These are phyloP conservation scores for Cutaneotrichosporon cyanovorans DNA, from an alignment of 1,284 basidiomycete species.

Conservation along the genomic window DNA sequence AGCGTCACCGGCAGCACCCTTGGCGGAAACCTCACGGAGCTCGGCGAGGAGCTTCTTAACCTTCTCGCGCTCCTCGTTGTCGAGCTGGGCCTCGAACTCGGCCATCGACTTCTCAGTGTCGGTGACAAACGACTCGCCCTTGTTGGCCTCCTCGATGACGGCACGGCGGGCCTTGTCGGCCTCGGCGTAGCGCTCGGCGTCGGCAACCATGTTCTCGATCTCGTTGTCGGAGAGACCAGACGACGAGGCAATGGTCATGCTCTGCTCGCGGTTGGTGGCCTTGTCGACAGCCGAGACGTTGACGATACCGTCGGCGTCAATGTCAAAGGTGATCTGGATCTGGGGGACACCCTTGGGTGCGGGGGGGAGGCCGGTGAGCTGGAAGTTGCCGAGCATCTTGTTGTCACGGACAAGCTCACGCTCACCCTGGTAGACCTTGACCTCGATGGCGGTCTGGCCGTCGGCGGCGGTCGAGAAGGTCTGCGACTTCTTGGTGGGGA, in stretches of 20 bases:
- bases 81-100: conserved; percentile 97
- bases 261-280: conserved; percentile 95
- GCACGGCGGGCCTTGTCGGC: conserved; percentile 77
- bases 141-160: conserved; percentile 95
- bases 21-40: conserved; percentile 79
- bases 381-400: conserved; percentile 99
- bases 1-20: conserved; percentile 81
- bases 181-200: conserved; percentile 90
- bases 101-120: conserved; percentile 95
- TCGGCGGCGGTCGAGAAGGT: conserved; percentile 97
- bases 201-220: conserved; percentile 93
- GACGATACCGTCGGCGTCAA: conserved; percentile 97
- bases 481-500: conserved; percentile 99
- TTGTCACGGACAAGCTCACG: conserved; percentile 90
- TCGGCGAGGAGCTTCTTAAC: conserved; percentile 78
- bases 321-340: conserved; percentile 98
- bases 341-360: conserved; percentile 96
- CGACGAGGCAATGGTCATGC: conserved; percentile 73
- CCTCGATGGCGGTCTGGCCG: conserved; percentile 90
- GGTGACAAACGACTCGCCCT: conserved; percentile 85
- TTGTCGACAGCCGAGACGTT: conserved; percentile 95
- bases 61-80: conserved; percentile 86
- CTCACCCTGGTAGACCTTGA: conserved; percentile 98
- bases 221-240: conserved; percentile 94
- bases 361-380: conserved; percentile 93